Base-by-base conservation (phyloP, 345 rosid species). In the Psidium guajava region DNA sequence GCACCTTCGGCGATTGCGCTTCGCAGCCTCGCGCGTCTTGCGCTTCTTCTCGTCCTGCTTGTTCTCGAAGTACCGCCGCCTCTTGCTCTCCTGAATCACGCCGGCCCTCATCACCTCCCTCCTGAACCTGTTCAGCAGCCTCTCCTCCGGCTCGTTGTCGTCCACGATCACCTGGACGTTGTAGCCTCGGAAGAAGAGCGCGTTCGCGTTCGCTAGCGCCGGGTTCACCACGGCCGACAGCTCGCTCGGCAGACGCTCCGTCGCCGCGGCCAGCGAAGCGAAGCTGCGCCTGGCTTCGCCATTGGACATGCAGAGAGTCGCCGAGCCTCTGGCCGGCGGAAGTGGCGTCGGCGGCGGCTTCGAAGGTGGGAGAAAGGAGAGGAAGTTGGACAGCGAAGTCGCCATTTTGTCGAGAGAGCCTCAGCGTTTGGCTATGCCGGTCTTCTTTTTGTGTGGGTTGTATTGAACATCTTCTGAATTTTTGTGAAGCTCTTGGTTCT, bases 361-460 rank as follows among this genome's bases (percentile, higher is more conserved):
- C 58, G 93, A 87, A 57, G 96, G 94, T 14, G 91, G 84, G 83
- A 93, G 84, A 90, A 91, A 94, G 85, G 97, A 93, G 89, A 93
- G 85, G 88, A 95, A 91, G 89, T 89, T 92, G 81, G 98, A 82
- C 86, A 95, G 90, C 73, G 95, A 89, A 84, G 94, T 36, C 81
- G 98, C 98, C 98, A 95, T 94, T 73, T 73, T 36, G 80, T 47
- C 18, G 80, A 36, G 89, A 80, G 83, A 84, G 52, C 58, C 59
- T 32, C 44, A 83, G 28, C 49, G 84, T 5, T 28, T 54, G 18
- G 9, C 50, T 83, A 36, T 69, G 80, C 47, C 69, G 73, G 32
- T 28, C 27, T 55, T 83, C 44, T 53, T 83, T 27, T 42, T 51
- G 10, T 3, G 54, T 3, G 54, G 58, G 22, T 32, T 83, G 25